Evolutionary conservation across 1,139 yeast genomes (phyloP), one percentile per base, ranked within the genome.

Genomic region (Pichia terricola): DNA sequence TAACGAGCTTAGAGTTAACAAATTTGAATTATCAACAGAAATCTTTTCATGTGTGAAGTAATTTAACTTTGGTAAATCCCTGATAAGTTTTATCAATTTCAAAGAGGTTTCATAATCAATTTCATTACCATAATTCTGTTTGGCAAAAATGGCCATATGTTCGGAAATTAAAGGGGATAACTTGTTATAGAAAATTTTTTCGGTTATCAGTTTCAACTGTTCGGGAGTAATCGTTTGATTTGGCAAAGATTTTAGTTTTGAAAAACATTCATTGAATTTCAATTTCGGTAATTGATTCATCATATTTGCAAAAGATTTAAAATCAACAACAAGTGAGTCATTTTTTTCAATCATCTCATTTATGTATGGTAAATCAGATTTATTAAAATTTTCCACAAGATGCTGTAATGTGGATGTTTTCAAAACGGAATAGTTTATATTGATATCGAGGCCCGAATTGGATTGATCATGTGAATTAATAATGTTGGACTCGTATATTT

Each of bases 21-120:
- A 16, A 16, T 16, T 16, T 9, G 41, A 26, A 39, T 52, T 48
- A 36, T 49, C 46, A 39, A 40, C 41, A 11, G 53, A 45, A 16
- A 60, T 52, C 44, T 54, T 59, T 56, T 74, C 72, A 47, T 80
- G 82, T 44, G 79, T 74, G 34, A 77, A 69, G 61, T 77, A 83
- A 56, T 80, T 80, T 50, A 80, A 66, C 27, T 48, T 48, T 26
- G 66, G 65, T 32, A 60, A 66, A 62, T 57, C 70, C 62, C 48
- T 71, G 62, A 62, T 44, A 28, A 62, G 47, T 35, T 69, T 69
- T 25, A 72, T 48, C 34, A 72, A 58, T 45, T 64, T 62, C 48
- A 62, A 52, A 30, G 73, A 67, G 46, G 71, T 71, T 34, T 68
- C 66, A 41, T 67, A 62, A 3, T 64, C 63, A 30, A 70, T 50